Evolutionary conservation across 768 basidiomycete species (phyloP).

Genomic region (Lactifluus volemus): DNA sequence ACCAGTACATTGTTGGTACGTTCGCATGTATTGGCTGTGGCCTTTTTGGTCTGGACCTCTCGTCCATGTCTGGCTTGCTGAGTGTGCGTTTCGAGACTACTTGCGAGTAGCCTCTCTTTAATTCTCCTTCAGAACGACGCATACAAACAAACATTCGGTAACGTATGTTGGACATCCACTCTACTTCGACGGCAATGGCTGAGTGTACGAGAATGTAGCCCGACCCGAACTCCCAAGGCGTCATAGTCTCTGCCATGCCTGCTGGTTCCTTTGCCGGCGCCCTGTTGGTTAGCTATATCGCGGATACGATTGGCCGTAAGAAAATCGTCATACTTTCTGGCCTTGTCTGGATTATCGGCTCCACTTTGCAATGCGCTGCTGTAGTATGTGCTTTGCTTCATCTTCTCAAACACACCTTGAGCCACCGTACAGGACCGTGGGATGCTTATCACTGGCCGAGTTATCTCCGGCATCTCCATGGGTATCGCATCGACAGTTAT

Average conservation of each 20-base stretch:
- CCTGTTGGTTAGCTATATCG: constrained; percentile 51
- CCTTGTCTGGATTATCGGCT: constrained; percentile 64
- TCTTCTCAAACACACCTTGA: background rate
- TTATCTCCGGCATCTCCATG: constrained; percentile 21
- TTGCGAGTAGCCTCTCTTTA: background rate
- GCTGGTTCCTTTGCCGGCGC: constrained; percentile 64
- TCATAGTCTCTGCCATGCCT: constrained; percentile 73
- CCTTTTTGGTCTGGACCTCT: constrained; percentile 74
- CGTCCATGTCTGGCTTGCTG: constrained; percentile 73
- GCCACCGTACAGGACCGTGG: constrained; percentile 42
- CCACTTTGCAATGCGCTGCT: constrained; percentile 60
- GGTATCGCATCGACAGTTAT: constrained; percentile 44
- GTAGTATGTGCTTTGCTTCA: constrained; percentile 25
- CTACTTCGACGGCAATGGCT: background rate
- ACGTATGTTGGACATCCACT: constrained; percentile 13
- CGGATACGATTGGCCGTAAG: constrained; percentile 58
- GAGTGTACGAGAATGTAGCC: constrained; percentile 28
- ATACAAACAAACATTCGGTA: constrained; percentile 27
- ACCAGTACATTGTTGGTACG: constrained; percentile 67
- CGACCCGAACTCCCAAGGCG: constrained; percentile 50
- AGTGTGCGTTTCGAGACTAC: constrained; percentile 31
- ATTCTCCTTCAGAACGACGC: constrained; percentile 26
- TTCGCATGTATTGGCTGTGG: constrained; percentile 79
- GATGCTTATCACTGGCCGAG: constrained; percentile 47
- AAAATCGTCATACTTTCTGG: constrained; percentile 58